Base-by-base conservation (phyloP, 805 yeast species). In the Priceomyces medius region DNA sequence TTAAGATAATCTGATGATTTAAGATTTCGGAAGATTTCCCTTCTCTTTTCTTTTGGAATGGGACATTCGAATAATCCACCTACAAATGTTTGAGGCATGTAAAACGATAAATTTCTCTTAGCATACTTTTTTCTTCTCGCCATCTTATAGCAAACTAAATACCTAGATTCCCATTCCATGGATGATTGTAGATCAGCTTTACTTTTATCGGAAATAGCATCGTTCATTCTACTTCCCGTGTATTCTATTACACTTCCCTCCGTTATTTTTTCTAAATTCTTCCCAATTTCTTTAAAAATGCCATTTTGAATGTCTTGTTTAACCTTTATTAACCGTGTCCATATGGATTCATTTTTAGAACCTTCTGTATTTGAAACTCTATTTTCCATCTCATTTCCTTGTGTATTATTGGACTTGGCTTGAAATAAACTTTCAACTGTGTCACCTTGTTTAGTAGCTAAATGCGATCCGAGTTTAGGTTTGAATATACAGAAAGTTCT, bases 41-140 rank as follows among this genome's bases (percentile, higher is more conserved):
- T 34, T 41, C 64, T 69, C 4, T 47, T 48, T 1, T 53, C 59
- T 14, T 52, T 43, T 2, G 70, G 51, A 1, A 74, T 43, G 9
- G 70, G 60, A 50, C 85, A 80, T 41, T 71, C 70, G 56, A 73
- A 85, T 2, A 84, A 49, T 0, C 81, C 88, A 4, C 90, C 91
- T 2, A 85, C 76, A 61, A 77, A 76, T 0, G 80, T 72, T 14
- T 71, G 64, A 0, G 88, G 87, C 12, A 77, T 61, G 51, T 69
- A 80, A 5, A 79, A 53, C 1, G 75, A 68, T 8, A 71, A 38
- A 20, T 69, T 58, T 37, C 79, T 63, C 9, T 55, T 56, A 0
- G 78, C 76, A 50, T 76, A 81, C 47, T 74, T 71, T 47, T 73
- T 71, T 31, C 81, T 66, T 49, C 89, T 69, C 14, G 58, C 85